Evolutionary conservation across 2,329 filamentous ascomycete species (phyloP), one percentile per base, ranked within the genome.

Genomic region (Metarhizium humberi): DNA sequence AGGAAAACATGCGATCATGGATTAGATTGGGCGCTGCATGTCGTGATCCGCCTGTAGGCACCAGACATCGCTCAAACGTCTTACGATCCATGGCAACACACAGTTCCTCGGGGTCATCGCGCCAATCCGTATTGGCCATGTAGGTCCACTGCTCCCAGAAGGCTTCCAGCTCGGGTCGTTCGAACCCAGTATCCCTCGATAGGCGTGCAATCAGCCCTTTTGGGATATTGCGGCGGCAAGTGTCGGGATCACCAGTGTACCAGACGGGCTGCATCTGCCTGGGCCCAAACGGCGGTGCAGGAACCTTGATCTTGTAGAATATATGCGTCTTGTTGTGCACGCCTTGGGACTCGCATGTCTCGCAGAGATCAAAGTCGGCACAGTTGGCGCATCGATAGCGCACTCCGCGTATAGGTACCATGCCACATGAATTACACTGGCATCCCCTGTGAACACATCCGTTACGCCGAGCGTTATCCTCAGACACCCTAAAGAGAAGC

Each of bases 121-220:
- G 75, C 87, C 88, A 96, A 66, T 92, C 86, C 6, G 86, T 86
- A 61, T 88, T 92, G 46, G 92, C 92, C 71, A 96, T 86, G 68
- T 92, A 96, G 5, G 89, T 92, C 80, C 95, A 99, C 66, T 97
- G 92, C 66, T 97, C 92, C 86, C 92, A 97, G 46, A 95, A 82
- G 6, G 92, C 92, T 71, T 97, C 92, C 6, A 99, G 76, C 69
- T 95, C 90, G 2, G 90, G 87, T 32, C 87, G 82, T 65, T 96
- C 91, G 70, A 95, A 89, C 18, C 84, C 84, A 0, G 88, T 91
- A 58, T 89, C 85, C 54, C 78, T 78, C 34, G 83, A 82, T 54
- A 92, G 77, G 57, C 84, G 85, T 53, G 84, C 80, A 53, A 89
- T 85, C 42, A 94, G 72, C 2, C 76, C 69, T 30, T 83, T 79